These are phyloP conservation scores for Monilinia vaccinii-corymbosi DNA, from an alignment of 2,329 filamentous ascomycete species.

Conservation along the genomic window DNA sequence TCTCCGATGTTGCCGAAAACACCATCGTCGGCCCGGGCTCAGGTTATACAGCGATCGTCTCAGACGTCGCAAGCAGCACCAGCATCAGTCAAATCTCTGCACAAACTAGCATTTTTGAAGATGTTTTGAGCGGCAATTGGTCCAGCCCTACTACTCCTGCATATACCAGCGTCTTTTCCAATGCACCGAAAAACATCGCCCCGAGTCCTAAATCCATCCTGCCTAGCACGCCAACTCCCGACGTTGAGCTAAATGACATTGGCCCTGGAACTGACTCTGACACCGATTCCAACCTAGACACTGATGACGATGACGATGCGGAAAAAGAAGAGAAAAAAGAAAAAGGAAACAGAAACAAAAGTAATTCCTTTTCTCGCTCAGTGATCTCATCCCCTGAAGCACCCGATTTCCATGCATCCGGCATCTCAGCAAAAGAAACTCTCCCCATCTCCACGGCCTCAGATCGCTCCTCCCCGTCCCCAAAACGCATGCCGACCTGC, in stretches of 20 bases:
- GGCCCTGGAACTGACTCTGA: neutral
- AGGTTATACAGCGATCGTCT: neutral
- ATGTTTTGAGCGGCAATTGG: neutral
- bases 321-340: neutral
- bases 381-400: conserved; percentile 23
- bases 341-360: too few relatives aligned
- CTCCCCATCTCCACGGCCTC: conserved; percentile 15
- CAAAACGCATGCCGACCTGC: neutral
- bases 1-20: neutral
- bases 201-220: neutral
- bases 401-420: conserved; percentile 18
- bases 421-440: conserved; percentile 11
- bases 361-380: neutral
- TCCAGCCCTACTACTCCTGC: neutral
- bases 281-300: neutral
- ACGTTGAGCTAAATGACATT: neutral
- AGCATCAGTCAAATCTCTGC: neutral
- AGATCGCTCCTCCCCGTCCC: conserved; percentile 16
- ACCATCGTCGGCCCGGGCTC: neutral
- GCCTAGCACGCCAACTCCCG: neutral
- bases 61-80: neutral
- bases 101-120: neutral
- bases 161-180: neutral
- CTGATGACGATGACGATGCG: neutral
- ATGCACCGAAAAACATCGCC: neutral